These are phyloP conservation scores for Komagataella populi DNA, from an alignment of 805 yeast species.

Conservation along the genomic window DNA sequence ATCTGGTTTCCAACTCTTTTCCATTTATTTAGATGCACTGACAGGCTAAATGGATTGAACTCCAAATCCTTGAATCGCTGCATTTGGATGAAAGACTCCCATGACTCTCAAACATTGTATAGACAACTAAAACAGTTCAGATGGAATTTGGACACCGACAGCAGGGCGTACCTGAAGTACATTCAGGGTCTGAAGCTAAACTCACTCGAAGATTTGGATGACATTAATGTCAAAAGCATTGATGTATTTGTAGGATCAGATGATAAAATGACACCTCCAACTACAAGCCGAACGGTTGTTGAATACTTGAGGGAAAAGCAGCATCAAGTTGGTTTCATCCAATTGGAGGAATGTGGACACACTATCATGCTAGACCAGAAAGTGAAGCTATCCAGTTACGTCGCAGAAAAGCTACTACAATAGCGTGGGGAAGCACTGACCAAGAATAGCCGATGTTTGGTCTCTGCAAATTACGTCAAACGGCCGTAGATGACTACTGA, in stretches of 20 bases:
- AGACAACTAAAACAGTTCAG: conserved; percentile 45
- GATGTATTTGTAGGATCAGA: conserved; percentile 44
- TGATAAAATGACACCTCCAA: conserved; percentile 36
- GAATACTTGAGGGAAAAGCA: neutral
- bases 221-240: conserved; percentile 24
- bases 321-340: neutral
- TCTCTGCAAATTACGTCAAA: neutral
- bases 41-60: conserved; percentile 47
- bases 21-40: conserved; percentile 40
- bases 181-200: conserved; percentile 34
- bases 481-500: neutral
- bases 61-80: conserved; percentile 47
- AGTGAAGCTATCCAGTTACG: neutral
- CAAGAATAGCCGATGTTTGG: neutral
- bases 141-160: conserved; percentile 55
- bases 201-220: conserved; percentile 26
- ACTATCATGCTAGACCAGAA: neutral
- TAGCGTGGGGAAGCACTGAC: neutral
- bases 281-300: neutral
- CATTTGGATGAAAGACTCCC: neutral
- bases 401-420: neutral
- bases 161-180: conserved; percentile 39
- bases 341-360: neutral
- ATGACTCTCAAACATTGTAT: conserved; percentile 12
- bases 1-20: conserved; percentile 30